Evolutionary conservation across 177 flowering plant species (phyloP), one percentile per base, ranked within the genome.

Genomic region (Vitis hybrid): DNA sequence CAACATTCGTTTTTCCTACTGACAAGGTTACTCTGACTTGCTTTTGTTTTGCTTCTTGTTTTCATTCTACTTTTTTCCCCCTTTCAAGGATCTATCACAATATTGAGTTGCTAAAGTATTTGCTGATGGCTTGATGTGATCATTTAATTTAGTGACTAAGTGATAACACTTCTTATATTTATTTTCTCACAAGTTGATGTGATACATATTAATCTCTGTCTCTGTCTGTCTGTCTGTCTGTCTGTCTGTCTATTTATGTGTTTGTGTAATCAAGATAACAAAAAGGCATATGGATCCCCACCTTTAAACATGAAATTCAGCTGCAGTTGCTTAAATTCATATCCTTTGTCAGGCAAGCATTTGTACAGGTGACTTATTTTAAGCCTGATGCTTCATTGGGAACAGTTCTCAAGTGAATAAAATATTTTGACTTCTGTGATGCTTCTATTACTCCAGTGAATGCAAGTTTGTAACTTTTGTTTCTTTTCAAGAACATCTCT

Each of bases 1-100:
- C 99, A 65, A 90, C 97, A 11, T 95, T 93, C 76, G 51, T 95
- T 69, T 95, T 84, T 70, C 99, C 99, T 19, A 88, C 88, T 80
- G 98, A 95, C 73, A 86, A 95, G 96, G 99, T 93, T 77, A 11
- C 15, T 71, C 45, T 39, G 45, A 48, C 10, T 52, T 31, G 57
- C 11, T 72, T 14, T 2, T 26, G 5, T 62, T 73, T 20, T 45
- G 16, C 51, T 53, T 11, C 5, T 18, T 22, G 19, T 51, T 62
- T 39, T 45, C 20, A 13, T 10, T 56, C 19, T 50, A 57, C 29
- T 62, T 62, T 71, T 16, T 18, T 55, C 29, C 18, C 20, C 3
- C 45, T 57, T 63, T 49, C 3, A 3, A 22, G 0, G 9, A 29
- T 65, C 10, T 2, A 64, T 48, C 18, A 14, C 16, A 48, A 29